phyloP scores from a whole-genome alignment of 306 rosid species.

The Gillenia trifoliata region DNA sequence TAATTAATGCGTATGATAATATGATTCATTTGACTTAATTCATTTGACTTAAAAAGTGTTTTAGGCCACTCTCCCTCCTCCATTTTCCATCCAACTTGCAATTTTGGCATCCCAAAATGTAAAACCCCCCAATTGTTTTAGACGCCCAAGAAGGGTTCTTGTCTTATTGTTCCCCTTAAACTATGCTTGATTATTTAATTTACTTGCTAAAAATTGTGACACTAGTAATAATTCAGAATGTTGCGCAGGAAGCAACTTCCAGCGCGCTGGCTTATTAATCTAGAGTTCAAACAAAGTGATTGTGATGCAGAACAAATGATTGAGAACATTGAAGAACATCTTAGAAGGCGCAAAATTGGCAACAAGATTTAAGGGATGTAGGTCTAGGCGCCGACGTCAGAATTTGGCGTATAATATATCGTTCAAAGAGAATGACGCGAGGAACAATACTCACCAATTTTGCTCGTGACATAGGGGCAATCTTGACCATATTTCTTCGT shows the following conservation, averaged over 20 bases:
- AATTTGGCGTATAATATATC: too few species aligned
- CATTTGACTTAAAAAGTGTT: background rate
- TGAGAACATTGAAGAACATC: background rate
- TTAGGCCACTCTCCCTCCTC: background rate
- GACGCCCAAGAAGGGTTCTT: slow-evolving; percentile 14
- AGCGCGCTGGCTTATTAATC: background rate
- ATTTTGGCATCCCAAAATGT: slow-evolving; percentile 7
- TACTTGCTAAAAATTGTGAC: background rate
- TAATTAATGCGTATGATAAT: background rate
- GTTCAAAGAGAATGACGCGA: too few species aligned
- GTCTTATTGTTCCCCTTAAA: slow-evolving; percentile 16
- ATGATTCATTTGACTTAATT: slow-evolving; percentile 6
- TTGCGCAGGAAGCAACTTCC: background rate
- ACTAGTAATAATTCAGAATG: background rate
- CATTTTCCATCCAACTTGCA: background rate
- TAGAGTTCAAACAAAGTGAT: background rate
- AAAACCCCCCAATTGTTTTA: slow-evolving; percentile 6
- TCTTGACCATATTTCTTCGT: background rate
- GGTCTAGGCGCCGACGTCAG: background rate
- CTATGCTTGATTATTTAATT: background rate
- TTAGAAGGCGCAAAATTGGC: background rate
- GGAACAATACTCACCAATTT: background rate
- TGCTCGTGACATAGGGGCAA: background rate
- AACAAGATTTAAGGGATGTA: background rate
- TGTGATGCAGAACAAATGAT: background rate